Evolutionary conservation across 2,329 filamentous ascomycete genomes (phyloP).

Genomic region (Colletotrichum tofieldiae): DNA sequence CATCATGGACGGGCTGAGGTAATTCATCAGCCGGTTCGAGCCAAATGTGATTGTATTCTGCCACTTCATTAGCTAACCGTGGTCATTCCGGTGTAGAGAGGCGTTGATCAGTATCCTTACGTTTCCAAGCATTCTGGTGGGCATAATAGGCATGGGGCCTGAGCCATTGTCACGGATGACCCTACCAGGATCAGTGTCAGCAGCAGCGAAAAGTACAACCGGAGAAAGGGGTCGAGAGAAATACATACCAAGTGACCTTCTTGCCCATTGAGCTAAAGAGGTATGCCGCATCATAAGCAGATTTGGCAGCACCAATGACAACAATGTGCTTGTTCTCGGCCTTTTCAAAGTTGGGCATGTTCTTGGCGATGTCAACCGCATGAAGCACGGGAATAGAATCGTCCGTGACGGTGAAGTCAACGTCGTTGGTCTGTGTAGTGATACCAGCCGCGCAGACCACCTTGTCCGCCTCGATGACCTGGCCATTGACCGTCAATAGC

Average conservation of each 20-base stretch:
- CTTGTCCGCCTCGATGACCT: not conserved
- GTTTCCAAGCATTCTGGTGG: not conserved
- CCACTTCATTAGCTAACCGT: not conserved
- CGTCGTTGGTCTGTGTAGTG: not conserved
- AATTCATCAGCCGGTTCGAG: not conserved
- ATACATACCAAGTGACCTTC: not conserved
- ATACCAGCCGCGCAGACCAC: not conserved
- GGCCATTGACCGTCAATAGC: not conserved
- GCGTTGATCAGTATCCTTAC: not conserved
- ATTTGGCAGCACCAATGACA: not conserved
- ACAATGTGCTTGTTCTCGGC: not conserved
- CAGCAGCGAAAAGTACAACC: not conserved
- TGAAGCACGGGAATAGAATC: conserved; percentile 3
- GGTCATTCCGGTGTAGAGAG: not conserved
- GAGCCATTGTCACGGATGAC: not conserved
- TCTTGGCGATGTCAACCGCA: not conserved
- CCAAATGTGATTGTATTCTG: not conserved
- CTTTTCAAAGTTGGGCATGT: not conserved
- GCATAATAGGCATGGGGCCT: not conserved
- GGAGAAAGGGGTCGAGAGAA: not conserved
- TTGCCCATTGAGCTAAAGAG: not conserved
- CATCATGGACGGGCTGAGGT: not conserved
- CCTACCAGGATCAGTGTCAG: not conserved
- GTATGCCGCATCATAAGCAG: not conserved
- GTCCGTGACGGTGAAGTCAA: not conserved